Evolutionary conservation across 805 yeast species (phyloP), one percentile per base, ranked within the genome.

Genomic region (Candida fluviatilis): DNA sequence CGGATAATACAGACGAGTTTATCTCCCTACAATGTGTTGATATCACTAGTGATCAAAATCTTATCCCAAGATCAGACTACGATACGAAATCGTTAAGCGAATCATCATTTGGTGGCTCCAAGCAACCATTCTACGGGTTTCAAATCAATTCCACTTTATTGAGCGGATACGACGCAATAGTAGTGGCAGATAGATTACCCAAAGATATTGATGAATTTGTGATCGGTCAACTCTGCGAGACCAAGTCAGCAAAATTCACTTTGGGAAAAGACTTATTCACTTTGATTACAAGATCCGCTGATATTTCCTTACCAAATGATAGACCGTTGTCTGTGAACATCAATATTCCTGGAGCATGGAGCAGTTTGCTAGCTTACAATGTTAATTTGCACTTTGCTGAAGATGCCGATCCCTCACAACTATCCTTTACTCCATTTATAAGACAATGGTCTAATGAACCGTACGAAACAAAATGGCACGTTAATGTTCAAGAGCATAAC

Each of bases 381-480:
- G 43, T 76, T 7, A 46, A 43, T 10, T 37, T 67, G 6, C 36
- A 39, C 8, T 37, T 43, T 10, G 28, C 32, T 15, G 25, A 31
- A 21, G 24, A 42, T 11, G 27, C 29, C 2, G 34, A 48, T 8
- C 14, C 41, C 5, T 37, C 37, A 5, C 83, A 47, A 11, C 14
- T 40, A 6, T 37, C 38, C 5, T 84, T 82, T 50, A 58, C 75
- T 15, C 85, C 95, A 1, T 67, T 88, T 26, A 57, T 84, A 3
- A 71, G 88, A 40, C 96, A 89, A 57, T 74, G 75, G 62, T 64
- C 77, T 3, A 62, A 67, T 8, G 80, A 78, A 25, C 84, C 85
- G 1, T 72, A 64, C 48, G 96, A 90, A 55, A 73, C 87, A 0
- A 88, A 87, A 60, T 90, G 91, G 89, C 84, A 80, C 50, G 59